These are phyloP conservation scores for Allium fistulosum DNA, from an alignment of 106 monocot genomes.

Conservation along the genomic window DNA sequence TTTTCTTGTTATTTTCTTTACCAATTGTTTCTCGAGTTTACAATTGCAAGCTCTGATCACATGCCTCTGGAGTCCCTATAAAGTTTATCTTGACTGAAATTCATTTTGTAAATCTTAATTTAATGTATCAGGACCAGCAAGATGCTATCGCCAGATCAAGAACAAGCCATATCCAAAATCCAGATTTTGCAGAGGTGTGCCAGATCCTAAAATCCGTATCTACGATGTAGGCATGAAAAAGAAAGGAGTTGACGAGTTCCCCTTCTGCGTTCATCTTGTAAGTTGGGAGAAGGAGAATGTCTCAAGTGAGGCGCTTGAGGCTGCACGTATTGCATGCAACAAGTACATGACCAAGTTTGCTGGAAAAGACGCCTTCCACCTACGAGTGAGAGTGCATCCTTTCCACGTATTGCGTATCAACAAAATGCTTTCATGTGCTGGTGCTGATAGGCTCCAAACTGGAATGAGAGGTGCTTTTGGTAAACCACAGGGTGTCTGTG, in stretches of 20 bases:
- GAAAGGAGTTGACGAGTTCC: conserved; percentile 78
- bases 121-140: conserved; percentile 9
- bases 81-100: no score
- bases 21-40: no score
- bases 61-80: no score
- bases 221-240: conserved; percentile 95
- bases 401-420: conserved; percentile 88
- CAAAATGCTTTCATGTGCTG: conserved; percentile 94
- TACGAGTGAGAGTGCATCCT: conserved; percentile 72
- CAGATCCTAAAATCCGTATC: conserved; percentile 78
- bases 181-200: conserved; percentile 85
- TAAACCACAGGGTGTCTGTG: conserved; percentile 76
- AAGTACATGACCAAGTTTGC: conserved; percentile 88
- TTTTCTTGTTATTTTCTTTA: no score
- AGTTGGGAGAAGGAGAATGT: conserved; percentile 88
- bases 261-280: conserved; percentile 68
- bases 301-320: conserved; percentile 81
- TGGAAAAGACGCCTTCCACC: conserved; percentile 90
- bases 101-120: no score
- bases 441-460: conserved; percentile 95
- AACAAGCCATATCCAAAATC: conserved; percentile 89
- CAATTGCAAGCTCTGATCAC: no score
- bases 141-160: conserved; percentile 24
- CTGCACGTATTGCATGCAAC: conserved; percentile 85
- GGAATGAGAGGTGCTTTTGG: conserved; percentile 92